Evolutionary conservation across 495 filamentous ascomycete species (phyloP).

Genomic region (Tuber magnatum): DNA sequence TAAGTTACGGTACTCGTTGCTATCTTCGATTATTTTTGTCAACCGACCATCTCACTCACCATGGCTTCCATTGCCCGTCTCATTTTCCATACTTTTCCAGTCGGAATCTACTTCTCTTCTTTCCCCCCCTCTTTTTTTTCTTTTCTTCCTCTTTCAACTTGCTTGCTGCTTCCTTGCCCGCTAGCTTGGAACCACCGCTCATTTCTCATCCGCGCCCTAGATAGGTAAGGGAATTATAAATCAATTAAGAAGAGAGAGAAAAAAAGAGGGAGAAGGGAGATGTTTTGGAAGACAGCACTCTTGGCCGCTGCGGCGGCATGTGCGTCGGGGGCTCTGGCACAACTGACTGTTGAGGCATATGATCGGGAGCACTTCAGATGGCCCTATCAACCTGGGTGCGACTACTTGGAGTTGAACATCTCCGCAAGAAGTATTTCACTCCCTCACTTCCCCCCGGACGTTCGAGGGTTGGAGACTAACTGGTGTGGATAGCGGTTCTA

Average conservation of each 20-base stretch:
- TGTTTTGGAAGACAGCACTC: background rate
- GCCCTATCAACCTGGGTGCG: conserved; percentile 1
- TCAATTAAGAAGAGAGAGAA: background rate
- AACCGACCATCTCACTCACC: background rate
- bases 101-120: background rate
- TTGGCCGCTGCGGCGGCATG: background rate
- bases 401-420: conserved; percentile 12
- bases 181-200: background rate
- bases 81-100: background rate
- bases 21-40: too few species aligned
- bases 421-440: conserved; percentile 3
- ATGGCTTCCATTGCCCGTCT: background rate
- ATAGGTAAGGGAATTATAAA: background rate
- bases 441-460: background rate
- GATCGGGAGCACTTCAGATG: background rate
- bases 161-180: background rate
- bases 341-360: background rate
- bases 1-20: too few species aligned
- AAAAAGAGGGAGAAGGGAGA: background rate
- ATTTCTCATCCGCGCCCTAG: background rate
- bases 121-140: background rate
- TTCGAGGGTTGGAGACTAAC: background rate
- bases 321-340: background rate
- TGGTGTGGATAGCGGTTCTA: conserved; percentile 1
- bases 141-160: background rate